Evolutionary conservation across 495 filamentous ascomycete species (phyloP), one percentile per base, ranked within the genome.

Genomic region (Xylaria grammica): DNA sequence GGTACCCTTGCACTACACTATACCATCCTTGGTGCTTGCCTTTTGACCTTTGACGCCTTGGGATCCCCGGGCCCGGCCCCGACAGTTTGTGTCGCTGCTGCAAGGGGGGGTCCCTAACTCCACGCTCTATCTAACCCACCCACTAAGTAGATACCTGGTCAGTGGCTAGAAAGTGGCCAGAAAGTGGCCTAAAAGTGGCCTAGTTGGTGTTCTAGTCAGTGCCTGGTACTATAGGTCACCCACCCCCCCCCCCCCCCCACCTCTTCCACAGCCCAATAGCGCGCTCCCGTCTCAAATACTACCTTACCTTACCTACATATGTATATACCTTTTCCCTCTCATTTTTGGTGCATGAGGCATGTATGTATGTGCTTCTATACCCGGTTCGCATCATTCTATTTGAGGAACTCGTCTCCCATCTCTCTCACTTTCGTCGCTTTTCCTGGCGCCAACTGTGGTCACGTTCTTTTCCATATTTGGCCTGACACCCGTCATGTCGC

Each of bases 11-110:
- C n/a, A n/a, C n/a, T n/a, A n/a, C n/a, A n/a, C n/a, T n/a, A n/a
- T n/a, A n/a, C n/a, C n/a, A n/a, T n/a, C n/a, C 40, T 15, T 17
- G 13, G 40, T 17, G 40, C 40, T 42, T n/a, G n/a, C n/a, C n/a
- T n/a, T n/a, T n/a, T n/a, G n/a, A 15, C 13, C 40, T 17, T 42
- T 42, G 40, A 15, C 40, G 40, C 42, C 40, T 11, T 36, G 11
- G 42, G 46, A 32, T 40, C 55, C 55, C 42, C n/a, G n/a, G 55
- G 7, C 10, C 26, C 55, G 40, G 29, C 55, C 55, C 56, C 56
- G 56, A 48, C 42, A 32, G 40, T 34, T 40, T 59, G 56, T 59
- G 40, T 34, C 42, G 48, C 56, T 59, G 40, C 56, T 48, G 56
- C 56, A 59, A 42, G 56, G 29, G 55, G 56, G 56, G 20, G 22